phyloP scores from a whole-genome alignment of 208 protist species.

The Paratrypanosoma confusum region DNA sequence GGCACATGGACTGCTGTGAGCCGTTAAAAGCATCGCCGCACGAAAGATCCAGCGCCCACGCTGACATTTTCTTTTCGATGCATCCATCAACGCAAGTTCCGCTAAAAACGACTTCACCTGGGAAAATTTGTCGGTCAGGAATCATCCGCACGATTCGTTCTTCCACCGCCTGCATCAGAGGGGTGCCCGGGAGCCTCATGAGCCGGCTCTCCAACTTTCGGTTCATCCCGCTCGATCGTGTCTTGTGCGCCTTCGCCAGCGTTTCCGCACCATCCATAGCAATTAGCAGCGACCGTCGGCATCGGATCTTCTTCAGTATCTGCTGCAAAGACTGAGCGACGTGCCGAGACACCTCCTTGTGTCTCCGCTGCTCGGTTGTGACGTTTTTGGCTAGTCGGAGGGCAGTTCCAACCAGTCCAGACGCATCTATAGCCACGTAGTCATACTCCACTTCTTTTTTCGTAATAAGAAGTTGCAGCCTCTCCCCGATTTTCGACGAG shows the following conservation, averaged over 20 bases:
- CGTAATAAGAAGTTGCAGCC: conserved; percentile 50
- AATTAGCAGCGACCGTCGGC: conserved; percentile 42
- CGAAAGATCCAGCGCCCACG: conserved; percentile 81
- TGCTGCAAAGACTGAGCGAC: conserved; percentile 51
- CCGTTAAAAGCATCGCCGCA: conserved; percentile 38
- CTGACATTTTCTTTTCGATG: conserved; percentile 72
- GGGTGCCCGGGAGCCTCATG: conserved; percentile 45
- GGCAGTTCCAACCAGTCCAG: conserved; percentile 41
- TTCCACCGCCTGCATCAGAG: conserved; percentile 63
- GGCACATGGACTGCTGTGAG: conserved; percentile 37
- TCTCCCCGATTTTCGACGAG: conserved; percentile 28
- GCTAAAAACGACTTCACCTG: conserved; percentile 58
- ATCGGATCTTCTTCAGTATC: conserved; percentile 44
- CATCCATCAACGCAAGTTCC: conserved; percentile 50
- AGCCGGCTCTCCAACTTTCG: conserved; percentile 35
- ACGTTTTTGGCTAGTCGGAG: conserved; percentile 52
- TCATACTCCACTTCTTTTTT: conserved; percentile 79
- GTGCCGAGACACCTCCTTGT: conserved; percentile 52
- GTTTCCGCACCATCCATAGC: conserved; percentile 63
- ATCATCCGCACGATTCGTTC: conserved; percentile 65
- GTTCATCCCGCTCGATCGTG: conserved; percentile 19
- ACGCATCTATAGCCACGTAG: conserved; percentile 68
- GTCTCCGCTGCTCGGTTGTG: conserved; percentile 38
- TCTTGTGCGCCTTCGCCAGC: conserved; percentile 32
- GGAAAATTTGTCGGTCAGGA: conserved; percentile 37